Evolutionary conservation across 1,284 basidiomycete species (phyloP).

Genomic region (Mycosarcoma maydis): DNA sequence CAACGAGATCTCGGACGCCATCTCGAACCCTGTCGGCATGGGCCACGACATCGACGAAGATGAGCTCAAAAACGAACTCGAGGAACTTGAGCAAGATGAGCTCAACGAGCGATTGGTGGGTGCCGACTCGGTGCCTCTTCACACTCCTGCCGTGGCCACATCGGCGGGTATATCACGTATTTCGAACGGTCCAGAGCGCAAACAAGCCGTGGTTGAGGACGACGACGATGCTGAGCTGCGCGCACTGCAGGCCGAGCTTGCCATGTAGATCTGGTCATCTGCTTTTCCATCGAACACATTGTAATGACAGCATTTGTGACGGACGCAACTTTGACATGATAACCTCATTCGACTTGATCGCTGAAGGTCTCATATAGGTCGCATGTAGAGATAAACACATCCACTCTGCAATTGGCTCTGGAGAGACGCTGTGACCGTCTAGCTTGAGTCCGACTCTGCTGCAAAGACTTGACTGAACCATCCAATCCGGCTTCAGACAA

Average conservation of each 20-base stretch:
- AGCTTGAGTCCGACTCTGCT: too few relatives aligned
- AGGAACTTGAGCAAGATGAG: conserved; percentile 89
- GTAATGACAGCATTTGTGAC: too few relatives aligned
- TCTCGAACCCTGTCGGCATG: conserved; percentile 80
- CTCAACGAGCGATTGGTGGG: conserved; percentile 87
- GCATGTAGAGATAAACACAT: too few relatives aligned
- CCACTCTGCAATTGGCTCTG: too few relatives aligned
- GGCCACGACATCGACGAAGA: conserved; percentile 80
- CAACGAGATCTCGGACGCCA: conserved; percentile 93
- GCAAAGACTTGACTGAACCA: too few relatives aligned
- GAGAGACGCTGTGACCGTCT: too few relatives aligned
- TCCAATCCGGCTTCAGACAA: too few relatives aligned
- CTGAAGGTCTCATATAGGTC: too few relatives aligned
- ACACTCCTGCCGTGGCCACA: conserved; percentile 71
- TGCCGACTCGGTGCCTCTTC: conserved; percentile 88
- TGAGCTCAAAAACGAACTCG: conserved; percentile 83
- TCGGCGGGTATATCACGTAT: conserved; percentile 49
- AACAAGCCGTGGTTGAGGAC: conserved; percentile 76
- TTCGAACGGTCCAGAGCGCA: conserved; percentile 65
- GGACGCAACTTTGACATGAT: too few relatives aligned
- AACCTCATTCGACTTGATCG: too few relatives aligned
- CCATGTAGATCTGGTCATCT: conserved; percentile 47
- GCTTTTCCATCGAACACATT: too few relatives aligned
- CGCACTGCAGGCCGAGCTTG: conserved; percentile 83
- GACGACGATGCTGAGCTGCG: conserved; percentile 93